phyloP scores from a whole-genome alignment of 2,329 filamentous ascomycete species.

The Claviceps fusiformis region DNA sequence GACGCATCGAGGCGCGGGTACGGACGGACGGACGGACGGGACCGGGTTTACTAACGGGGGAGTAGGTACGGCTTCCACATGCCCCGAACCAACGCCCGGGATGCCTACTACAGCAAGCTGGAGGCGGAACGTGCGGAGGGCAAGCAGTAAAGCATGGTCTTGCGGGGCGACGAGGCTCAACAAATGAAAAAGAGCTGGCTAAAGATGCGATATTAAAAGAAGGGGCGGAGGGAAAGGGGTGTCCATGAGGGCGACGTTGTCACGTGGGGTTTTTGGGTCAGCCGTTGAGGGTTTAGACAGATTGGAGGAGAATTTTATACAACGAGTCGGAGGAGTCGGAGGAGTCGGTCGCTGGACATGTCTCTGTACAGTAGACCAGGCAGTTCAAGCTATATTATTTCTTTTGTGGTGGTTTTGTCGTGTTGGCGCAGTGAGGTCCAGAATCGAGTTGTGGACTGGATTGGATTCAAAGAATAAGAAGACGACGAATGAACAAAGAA shows the following conservation, averaged over 20 bases:
- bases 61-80: constrained; percentile 49
- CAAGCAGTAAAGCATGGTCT: constrained; percentile 12
- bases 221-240: not conserved
- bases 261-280: too few relatives aligned
- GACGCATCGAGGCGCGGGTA: not conserved
- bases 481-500: too few relatives aligned
- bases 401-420: not conserved
- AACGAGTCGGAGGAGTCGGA: constrained; percentile 11
- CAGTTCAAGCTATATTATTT: constrained; percentile 9
- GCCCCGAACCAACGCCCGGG: constrained; percentile 44
- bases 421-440: too few relatives aligned
- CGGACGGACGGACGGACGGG: not conserved
- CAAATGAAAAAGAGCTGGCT: not conserved
- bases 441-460: too few relatives aligned
- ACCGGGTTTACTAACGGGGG: not conserved
- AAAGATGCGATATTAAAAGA: not conserved
- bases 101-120: constrained; percentile 44
- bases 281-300: constrained; percentile 4
- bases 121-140: constrained; percentile 38
- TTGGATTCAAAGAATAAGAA: too few relatives aligned
- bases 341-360: constrained; percentile 12
- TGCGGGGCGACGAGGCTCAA: not conserved
- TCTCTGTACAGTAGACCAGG: constrained; percentile 16
- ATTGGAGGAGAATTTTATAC: constrained; percentile 1
- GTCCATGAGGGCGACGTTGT: too few relatives aligned